Evolutionary conservation across 495 filamentous ascomycete species (phyloP), one percentile per base, ranked within the genome.

Genomic region (Penicillium cataractarum): DNA sequence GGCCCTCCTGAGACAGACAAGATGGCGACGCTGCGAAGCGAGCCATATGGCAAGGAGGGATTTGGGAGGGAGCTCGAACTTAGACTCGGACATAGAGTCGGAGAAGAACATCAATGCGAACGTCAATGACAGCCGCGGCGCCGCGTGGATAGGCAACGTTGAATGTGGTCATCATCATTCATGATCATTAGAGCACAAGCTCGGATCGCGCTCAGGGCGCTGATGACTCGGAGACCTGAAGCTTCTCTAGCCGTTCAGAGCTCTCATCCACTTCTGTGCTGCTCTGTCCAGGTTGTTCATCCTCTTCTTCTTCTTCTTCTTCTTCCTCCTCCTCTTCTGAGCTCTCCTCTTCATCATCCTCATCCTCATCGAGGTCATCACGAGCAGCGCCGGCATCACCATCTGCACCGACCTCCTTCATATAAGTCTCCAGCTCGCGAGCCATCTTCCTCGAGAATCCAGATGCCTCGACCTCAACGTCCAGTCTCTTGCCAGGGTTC

Each of bases 371-470:
- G 7, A 72, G 71, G 9, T 67, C 64, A 29, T 68, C 66, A 49
- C 68, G 58, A 51, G 68, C 50, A n/a, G 59, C 71, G n/a, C 76
- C 80, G 0, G 69, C 80, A 64, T 86, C 86, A 1, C 80, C 84
- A 63, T 87, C 83, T 6, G 82, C 84, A 21, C 86, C 87, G 24
- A 88, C 84, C 31, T 87, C 89, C 64, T 87, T 86, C 83, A 97
- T 96, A 70, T 96, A 97, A 6, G 84, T 84, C 67, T 97, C 94
- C 24, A 98, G 77, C 61, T 98, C 95, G 69, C 92, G 95, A 17
- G 90, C 90, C 86, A 95, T 95, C 82, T 97, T 98, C 77, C 87
- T 93, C 17, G 92, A 96, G 74, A 97, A 97, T 0, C 96, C 96
- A 0, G 92, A 94, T 0, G 96, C 96, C 71, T 96, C 91, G 5